A percentile compares a stretch with the other conserved stretches of the same genome.
phyloP scores from a whole-genome alignment of 192 early-diverging fungal genomes.

The Gryganskiella cystojenkinii region DNA sequence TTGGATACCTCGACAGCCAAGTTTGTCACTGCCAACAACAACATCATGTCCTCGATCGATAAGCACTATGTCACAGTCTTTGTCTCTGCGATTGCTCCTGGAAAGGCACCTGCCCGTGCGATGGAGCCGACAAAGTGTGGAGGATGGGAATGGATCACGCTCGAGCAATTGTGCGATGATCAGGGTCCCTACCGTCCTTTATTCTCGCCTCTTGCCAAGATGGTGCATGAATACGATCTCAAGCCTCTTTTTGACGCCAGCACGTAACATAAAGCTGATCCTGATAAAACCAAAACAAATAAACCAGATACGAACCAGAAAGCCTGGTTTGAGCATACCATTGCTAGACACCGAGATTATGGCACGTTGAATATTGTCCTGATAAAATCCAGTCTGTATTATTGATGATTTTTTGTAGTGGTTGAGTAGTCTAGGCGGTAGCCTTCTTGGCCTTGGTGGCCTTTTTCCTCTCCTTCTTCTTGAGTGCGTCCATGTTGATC shows the following conservation, averaged over 20 bases:
- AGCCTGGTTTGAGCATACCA: too few species aligned
- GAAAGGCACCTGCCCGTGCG: constrained; percentile 15
- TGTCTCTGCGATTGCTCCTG: constrained; percentile 45
- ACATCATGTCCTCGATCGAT: constrained; percentile 56
- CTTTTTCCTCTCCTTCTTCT: constrained; percentile 56
- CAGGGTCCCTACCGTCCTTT: constrained; percentile 43
- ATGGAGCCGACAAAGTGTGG: constrained; percentile 50
- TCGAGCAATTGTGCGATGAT: constrained; percentile 23
- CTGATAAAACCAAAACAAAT: too few species aligned
- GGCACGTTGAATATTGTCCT: too few species aligned
- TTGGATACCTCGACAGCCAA: constrained; percentile 41
- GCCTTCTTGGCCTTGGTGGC: constrained; percentile 41
- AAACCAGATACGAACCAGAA: too few species aligned
- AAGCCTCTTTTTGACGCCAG: constrained; percentile 17
- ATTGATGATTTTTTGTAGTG: too few species aligned
- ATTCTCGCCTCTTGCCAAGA: constrained; percentile 36
- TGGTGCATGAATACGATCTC: constrained; percentile 30
- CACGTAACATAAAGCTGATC: too few species aligned
- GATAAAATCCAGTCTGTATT: too few species aligned
- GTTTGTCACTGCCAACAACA: constrained; percentile 64
- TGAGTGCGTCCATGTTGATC: constrained; percentile 50
- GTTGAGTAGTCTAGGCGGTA: constrained; percentile 17
- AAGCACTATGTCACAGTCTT: constrained; percentile 72
- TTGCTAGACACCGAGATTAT: too few species aligned
- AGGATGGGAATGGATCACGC: constrained; percentile 38